Base-by-base conservation (phyloP, 768 basidiomycete species). In the Porpolomopsis calyptriformis region DNA sequence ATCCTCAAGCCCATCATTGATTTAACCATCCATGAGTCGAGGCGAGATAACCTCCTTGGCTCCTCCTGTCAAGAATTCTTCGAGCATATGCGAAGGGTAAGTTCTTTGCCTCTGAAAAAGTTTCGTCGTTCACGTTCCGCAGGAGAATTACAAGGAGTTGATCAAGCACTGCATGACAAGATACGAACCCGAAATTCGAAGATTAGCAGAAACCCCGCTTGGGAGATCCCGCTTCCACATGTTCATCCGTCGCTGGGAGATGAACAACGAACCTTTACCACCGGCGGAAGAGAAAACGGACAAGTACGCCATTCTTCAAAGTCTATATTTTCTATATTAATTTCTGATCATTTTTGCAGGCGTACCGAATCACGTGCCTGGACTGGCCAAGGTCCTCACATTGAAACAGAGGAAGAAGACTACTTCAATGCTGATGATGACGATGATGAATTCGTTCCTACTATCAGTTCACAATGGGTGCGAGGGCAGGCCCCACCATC, bases 1-100 rank as follows among this genome's bases (percentile, higher is more conserved):
- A 68, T 92, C 22, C 66, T 97, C 52, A 75, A 78, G 52, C 85
- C 91, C 2, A 78, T 97, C 45, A 67, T 97, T 47, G 82, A 89
- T 49, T 67, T 96, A 49, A 83, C 89, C n/a, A 58, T 83, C 23
- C 76, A 77, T 50, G 93, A 96, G 63, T 84, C 85, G 26, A 69
- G 73, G 44, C 73, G 88, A 48, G 96, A 99, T 62, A 99, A 93
- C 64, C 73, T 99, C 50, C 69, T 99, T 45, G 87, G 84, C 55
- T 92, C 91, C 55, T 89, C 92, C 31, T 97, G 91, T 69, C 84
- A 96, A 61, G 96, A 98, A 61, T 85, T 87, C 52, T 92, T 98
- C 56, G 96, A 99, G 55, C 75, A 78, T 53, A 85, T 98, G 63
- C 81, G 91, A 45, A 76, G 79, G 67, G 92, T 93, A 51, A 51